phyloP scores from a whole-genome alignment of 2,329 filamentous ascomycete species.

The Ambrosiella xylebori region DNA sequence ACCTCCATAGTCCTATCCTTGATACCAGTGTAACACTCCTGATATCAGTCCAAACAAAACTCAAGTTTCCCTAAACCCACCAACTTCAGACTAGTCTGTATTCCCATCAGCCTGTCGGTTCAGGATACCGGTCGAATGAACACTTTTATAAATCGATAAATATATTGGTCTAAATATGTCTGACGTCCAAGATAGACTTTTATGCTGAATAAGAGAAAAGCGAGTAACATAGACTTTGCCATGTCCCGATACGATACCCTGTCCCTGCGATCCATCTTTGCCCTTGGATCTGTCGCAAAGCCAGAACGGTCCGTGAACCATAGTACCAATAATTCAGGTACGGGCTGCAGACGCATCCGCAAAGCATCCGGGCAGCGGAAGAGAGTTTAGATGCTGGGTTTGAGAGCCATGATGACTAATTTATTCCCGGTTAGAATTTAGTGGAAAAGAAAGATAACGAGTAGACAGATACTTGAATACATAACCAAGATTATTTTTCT shows the following conservation, averaged over 20 bases:
- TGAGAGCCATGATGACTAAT: no score
- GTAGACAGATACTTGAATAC: no score
- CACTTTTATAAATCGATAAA: no score
- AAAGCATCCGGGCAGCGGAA: no score
- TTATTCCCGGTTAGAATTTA: no score
- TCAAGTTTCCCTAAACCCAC: neutral
- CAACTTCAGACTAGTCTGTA: no score
- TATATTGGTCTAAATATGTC: no score
- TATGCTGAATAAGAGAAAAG: neutral
- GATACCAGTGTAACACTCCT: neutral
- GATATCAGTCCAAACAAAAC: neutral
- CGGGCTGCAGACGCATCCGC: neutral
- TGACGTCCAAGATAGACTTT: neutral
- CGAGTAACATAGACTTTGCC: neutral
- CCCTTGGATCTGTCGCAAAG: neutral
- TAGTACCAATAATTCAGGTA: neutral
- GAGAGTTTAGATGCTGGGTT: no score
- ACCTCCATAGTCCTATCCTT: neutral
- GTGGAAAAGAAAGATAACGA: no score
- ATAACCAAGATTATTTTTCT: no score
- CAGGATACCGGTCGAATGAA: no score
- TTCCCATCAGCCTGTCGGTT: no score
- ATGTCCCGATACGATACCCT: neutral
- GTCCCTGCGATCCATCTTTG: neutral
- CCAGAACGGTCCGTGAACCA: neutral